Conservation (phyloP, 306 rosid genomes). For the Vachellia collinsii region DNA sequence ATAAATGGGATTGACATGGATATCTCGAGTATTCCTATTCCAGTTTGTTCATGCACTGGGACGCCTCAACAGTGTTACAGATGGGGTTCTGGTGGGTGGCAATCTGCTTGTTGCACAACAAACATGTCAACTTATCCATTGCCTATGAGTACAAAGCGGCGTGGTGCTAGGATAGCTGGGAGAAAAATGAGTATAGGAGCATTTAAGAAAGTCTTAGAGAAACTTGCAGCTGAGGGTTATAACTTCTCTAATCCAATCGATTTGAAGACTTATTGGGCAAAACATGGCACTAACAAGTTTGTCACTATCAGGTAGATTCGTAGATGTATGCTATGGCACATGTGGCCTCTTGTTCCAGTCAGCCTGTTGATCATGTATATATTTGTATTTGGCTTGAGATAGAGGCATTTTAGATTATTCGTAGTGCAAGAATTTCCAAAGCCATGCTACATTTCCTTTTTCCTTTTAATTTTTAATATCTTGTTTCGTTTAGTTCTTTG, state of each 20-base stretch:
- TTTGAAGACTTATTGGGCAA: slow-evolving; percentile 94
- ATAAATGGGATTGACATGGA: slow-evolving; percentile 88
- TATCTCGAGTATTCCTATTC: slow-evolving; percentile 82
- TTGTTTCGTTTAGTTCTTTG: slow-evolving; percentile 37
- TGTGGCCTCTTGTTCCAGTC: slow-evolving; percentile 46
- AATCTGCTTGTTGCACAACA: slow-evolving; percentile 97
- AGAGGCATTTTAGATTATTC: slow-evolving; percentile 64
- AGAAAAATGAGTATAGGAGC: slow-evolving; percentile 99
- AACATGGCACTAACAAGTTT: slow-evolving; percentile 98
- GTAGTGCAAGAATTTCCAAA: slow-evolving; percentile 55
- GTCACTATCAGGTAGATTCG: slow-evolving; percentile 89
- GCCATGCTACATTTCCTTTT: slow-evolving; percentile 49
- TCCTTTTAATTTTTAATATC: slow-evolving; percentile 31
- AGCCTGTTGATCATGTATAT: slow-evolving; percentile 66
- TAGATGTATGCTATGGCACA: slow-evolving; percentile 37
- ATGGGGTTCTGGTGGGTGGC: slow-evolving; percentile 99
- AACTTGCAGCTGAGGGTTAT: slow-evolving; percentile 93
- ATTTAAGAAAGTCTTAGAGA: slow-evolving; percentile 96
- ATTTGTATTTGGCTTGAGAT: slow-evolving; percentile 64
- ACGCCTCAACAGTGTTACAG: slow-evolving; percentile 86
- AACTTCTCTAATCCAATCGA: slow-evolving; percentile 90
- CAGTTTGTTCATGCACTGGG: slow-evolving; percentile 96
- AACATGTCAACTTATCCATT: slow-evolving; percentile 82
- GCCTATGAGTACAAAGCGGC: slow-evolving; percentile 96
- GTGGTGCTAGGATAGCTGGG: slow-evolving; percentile 98